phyloP scores from a whole-genome alignment of 2,329 filamentous ascomycete genomes.

The Dothistroma septosporum region DNA sequence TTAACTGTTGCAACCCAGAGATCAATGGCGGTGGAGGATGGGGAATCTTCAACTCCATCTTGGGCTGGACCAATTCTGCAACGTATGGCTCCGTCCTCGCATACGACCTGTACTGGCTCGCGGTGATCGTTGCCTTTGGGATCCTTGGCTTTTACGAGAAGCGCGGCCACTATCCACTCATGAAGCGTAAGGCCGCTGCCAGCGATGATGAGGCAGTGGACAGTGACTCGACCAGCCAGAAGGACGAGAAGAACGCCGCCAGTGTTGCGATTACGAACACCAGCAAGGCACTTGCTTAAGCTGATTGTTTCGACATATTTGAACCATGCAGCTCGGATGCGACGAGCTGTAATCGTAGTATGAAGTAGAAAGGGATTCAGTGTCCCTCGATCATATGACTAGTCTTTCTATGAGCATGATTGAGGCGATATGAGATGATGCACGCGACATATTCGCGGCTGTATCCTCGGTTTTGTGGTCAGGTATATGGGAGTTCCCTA shows the following conservation, averaged over 20 bases:
- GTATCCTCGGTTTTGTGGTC: not conserved
- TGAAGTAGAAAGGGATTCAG: not conserved
- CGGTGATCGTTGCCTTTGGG: conserved; percentile 61
- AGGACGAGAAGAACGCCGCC: conserved; percentile 20
- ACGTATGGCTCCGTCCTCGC: conserved; percentile 83
- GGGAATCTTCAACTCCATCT: conserved; percentile 81
- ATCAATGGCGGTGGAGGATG: conserved; percentile 71
- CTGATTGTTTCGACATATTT: conserved; percentile 2
- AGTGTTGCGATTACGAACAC: conserved; percentile 11
- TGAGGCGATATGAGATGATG: not conserved
- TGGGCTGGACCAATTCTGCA: conserved; percentile 85
- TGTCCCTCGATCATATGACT: not conserved
- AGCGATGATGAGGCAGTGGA: conserved; percentile 21
- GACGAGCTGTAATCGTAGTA: not conserved
- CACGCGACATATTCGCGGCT: not conserved
- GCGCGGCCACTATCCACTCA: conserved; percentile 47
- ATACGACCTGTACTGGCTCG: conserved; percentile 85
- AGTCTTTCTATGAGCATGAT: not conserved
- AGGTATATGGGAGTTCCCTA: not conserved
- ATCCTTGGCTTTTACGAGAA: conserved; percentile 64
- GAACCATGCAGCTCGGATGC: not conserved
- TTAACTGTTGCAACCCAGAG: conserved; percentile 76
- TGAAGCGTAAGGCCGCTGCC: conserved; percentile 32
- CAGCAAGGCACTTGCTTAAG: conserved; percentile 14
- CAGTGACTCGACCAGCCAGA: conserved; percentile 24